phyloP scores from a whole-genome alignment of 768 basidiomycete genomes.

The Trametes cubensis region DNA sequence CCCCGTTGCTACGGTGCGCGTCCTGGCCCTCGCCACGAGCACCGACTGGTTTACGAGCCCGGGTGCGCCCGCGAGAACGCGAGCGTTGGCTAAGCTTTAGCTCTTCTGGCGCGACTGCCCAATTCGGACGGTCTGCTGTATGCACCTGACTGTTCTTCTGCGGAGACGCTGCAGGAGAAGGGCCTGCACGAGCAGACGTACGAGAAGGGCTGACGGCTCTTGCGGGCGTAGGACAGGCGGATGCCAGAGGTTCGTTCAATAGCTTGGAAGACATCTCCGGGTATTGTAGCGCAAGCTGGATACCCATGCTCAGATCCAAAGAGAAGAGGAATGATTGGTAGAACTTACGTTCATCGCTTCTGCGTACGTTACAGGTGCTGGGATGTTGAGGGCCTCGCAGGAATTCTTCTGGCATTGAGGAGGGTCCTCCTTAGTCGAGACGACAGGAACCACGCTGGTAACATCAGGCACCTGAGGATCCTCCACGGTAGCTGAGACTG shows the following conservation, averaged over 20 bases:
- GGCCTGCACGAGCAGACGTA: not conserved
- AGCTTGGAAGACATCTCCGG: conserved; percentile 24
- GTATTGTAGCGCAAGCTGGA: conserved; percentile 25
- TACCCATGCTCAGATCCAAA: too few relatives aligned
- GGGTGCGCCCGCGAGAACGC: not conserved
- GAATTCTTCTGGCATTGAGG: not conserved
- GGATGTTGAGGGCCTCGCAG: conserved; percentile 9
- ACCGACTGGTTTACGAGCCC: not conserved
- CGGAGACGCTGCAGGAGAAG: not conserved
- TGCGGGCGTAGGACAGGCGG: conserved; percentile 1
- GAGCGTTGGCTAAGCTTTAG: not conserved
- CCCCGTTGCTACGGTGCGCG: not conserved
- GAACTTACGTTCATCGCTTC: conserved; percentile 29
- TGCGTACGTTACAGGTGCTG: conserved; percentile 28
- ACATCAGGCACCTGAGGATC: too few relatives aligned
- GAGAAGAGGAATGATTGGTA: too few relatives aligned
- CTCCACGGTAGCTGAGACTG: too few relatives aligned
- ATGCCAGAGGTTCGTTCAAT: conserved; percentile 19
- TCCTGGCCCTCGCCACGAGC: not conserved
- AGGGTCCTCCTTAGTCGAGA: not conserved
- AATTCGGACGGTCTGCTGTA: conserved; percentile 18
- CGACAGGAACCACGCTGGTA: too few relatives aligned
- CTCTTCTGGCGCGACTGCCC: conserved; percentile 17
- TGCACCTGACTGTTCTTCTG: not conserved
- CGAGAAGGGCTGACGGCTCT: conserved; percentile 2